Conservation (phyloP, 2,329 filamentous ascomycete genomes). For the Domatiomyces catenatus region DNA sequence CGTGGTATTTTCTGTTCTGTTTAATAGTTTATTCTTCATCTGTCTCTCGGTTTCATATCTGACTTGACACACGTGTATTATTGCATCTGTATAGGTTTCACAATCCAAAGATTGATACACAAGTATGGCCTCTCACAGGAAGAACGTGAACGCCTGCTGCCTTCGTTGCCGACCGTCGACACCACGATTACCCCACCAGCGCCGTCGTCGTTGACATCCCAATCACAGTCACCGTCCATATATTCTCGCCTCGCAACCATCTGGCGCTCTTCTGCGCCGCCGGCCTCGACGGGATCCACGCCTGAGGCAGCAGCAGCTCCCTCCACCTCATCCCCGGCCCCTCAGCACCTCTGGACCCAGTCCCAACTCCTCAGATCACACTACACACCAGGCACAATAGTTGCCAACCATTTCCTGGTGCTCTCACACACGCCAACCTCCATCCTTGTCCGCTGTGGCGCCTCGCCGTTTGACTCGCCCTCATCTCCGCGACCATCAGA, state of each 20-base stretch:
- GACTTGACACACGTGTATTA: neutral
- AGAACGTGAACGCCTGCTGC: neutral
- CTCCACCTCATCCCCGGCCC: constrained; percentile 2
- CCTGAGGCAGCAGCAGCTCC: constrained; percentile 26
- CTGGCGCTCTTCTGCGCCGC: neutral
- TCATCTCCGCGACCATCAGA: constrained; percentile 43
- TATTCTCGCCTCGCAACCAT: neutral
- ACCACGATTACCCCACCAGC: neutral
- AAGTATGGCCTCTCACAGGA: constrained; percentile 7
- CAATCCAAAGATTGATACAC: constrained; percentile 9
- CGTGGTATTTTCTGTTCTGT: neutral
- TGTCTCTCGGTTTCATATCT: neutral
- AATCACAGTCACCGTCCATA: constrained; percentile 10
- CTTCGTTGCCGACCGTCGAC: neutral
- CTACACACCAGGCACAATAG: constrained; percentile 48
- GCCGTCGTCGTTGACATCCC: neutral
- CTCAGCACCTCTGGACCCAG: constrained; percentile 45
- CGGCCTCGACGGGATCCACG: neutral
- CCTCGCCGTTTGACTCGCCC: constrained; percentile 40
- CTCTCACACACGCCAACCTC: constrained; percentile 45
- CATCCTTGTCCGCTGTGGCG: constrained; percentile 51
- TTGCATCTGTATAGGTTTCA: constrained; percentile 29
- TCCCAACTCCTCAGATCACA: constrained; percentile 38
- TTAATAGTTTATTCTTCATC: neutral
- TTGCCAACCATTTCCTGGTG: constrained; percentile 60